Conservation (phyloP, 345 rosid species). For the Rubroshorea leprosula region DNA sequence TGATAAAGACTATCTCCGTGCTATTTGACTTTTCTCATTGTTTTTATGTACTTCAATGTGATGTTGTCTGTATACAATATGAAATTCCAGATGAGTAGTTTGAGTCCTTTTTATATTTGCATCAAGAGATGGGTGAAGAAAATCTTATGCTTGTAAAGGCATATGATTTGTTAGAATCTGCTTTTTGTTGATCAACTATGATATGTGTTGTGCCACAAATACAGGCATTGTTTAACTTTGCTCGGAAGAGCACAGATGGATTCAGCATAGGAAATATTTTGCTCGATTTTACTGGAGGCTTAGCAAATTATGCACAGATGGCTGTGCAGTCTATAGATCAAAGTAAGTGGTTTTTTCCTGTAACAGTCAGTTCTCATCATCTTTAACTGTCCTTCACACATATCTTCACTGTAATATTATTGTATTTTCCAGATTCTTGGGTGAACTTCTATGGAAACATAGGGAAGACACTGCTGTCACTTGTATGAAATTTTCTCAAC, state of each 20-base stretch:
- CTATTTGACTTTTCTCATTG: too few species aligned
- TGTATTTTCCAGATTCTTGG: constrained; percentile 70
- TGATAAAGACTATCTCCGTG: too few species aligned
- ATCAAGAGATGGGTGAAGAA: background rate
- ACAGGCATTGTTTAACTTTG: constrained; percentile 78
- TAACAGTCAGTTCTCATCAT: constrained; percentile 4
- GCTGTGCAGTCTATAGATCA: constrained; percentile 75
- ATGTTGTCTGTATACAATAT: too few species aligned
- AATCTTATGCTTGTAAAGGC: too few species aligned
- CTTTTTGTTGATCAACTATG: background rate
- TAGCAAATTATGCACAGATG: constrained; percentile 72
- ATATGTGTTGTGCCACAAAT: constrained; percentile 10
- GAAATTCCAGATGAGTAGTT: too few species aligned
- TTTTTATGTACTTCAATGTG: too few species aligned
- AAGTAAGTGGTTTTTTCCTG: constrained; percentile 33
- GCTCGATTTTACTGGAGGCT: constrained; percentile 78
- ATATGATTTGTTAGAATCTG: too few species aligned
- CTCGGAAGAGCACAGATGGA: constrained; percentile 81
- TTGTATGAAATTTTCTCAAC: too few species aligned
- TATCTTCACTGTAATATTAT: constrained; percentile 3
- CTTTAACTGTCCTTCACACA: background rate
- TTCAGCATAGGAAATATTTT: constrained; percentile 89
- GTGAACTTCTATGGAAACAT: too few species aligned
- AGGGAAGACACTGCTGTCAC: constrained; percentile 80
- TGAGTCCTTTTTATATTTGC: background rate